Conservation (phyloP, 805 yeast genomes). For the Candida ulmi region DNA sequence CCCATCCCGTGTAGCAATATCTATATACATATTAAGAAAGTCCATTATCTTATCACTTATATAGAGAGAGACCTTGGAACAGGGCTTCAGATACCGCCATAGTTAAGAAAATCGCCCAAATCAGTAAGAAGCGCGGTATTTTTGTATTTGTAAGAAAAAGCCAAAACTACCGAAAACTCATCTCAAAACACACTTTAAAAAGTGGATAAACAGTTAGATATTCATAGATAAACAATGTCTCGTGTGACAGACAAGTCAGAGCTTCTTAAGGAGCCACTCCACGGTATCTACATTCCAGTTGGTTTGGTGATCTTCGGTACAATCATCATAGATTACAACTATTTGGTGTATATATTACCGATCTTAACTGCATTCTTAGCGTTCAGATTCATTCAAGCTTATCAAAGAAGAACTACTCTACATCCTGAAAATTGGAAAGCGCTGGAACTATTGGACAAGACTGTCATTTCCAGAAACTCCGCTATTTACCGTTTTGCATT, state of each 20-base stretch:
- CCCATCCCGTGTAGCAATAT: too few relatives aligned
- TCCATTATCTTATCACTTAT: too few relatives aligned
- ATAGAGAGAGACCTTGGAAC: too few relatives aligned
- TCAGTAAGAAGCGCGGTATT: too few relatives aligned
- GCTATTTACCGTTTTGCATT: conserved; percentile 72
- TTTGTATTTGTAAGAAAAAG: too few relatives aligned
- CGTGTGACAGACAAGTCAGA: conserved; percentile 37
- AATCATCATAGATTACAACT: conserved; percentile 43
- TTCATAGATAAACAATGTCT: conserved; percentile 4
- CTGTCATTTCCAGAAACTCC: conserved; percentile 61
- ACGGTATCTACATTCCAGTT: conserved; percentile 70
- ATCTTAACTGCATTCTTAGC: conserved; percentile 33
- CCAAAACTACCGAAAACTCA: too few relatives aligned
- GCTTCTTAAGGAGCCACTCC: conserved; percentile 63
- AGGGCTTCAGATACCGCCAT: too few relatives aligned
- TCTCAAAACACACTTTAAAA: too few relatives aligned
- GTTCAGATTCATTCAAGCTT: conserved; percentile 32
- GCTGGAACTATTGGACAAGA: conserved; percentile 68
- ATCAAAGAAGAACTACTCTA: conserved; percentile 36
- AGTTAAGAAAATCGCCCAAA: too few relatives aligned
- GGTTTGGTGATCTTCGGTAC: conserved; percentile 58
- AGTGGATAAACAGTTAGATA: too few relatives aligned
- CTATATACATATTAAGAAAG: too few relatives aligned
- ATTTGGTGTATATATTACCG: conserved; percentile 38
- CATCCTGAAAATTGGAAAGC: conserved; percentile 51